Evolutionary conservation across 225 moss, liverwort and hornwort species (phyloP), one percentile per base, ranked within the genome.

Genomic region (Takakia lepidozioides): DNA sequence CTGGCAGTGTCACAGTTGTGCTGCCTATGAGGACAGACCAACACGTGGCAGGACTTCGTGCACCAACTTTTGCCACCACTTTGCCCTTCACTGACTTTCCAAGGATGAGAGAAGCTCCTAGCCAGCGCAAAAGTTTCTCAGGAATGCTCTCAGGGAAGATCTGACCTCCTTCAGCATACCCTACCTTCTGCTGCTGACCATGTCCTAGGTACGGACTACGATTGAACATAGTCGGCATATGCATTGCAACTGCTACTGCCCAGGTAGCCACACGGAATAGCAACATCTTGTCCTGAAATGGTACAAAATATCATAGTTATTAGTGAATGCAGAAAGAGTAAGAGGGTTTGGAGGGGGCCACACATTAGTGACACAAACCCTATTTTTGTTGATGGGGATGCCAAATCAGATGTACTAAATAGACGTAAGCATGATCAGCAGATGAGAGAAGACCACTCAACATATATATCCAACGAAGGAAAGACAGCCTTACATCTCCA

Each of bases 71-170:
- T 34, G 4, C 46, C 6, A 30, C 29, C 25, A 22, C 43, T 40
- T 29, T 25, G 7, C 15, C 26, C 24, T 27, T 51, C n/a, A n/a
- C n/a, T n/a, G n/a, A n/a, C 51, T 59, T 84, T 25, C 90, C 84
- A 46, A 85, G 82, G 43, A 87, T 62, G 62, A 98, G 62, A 42
- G 90, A 80, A 32, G 87, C 82, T 38, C 82, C 51, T 20, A 90
- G 42, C 90, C 90, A 98, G 49, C 90, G 82, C 20, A 64, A 55
- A 30, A 98, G 51, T 66, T 98, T 98, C 42, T 73, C 75, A 3
- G 50, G 50, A 25, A 80, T 49, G 41, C 66, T 60, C 57, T 90
- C 85, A n/a, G n/a, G n/a, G 21, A 63, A 45, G 19, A 29, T 21
- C 2, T 26, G 57, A 20, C 27, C 44, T 6, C 18, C 15, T 11